Evolutionary conservation across 139 green algal genomes (phyloP), one percentile per base, ranked within the genome.

Genomic region (Micractinium sp.): DNA sequence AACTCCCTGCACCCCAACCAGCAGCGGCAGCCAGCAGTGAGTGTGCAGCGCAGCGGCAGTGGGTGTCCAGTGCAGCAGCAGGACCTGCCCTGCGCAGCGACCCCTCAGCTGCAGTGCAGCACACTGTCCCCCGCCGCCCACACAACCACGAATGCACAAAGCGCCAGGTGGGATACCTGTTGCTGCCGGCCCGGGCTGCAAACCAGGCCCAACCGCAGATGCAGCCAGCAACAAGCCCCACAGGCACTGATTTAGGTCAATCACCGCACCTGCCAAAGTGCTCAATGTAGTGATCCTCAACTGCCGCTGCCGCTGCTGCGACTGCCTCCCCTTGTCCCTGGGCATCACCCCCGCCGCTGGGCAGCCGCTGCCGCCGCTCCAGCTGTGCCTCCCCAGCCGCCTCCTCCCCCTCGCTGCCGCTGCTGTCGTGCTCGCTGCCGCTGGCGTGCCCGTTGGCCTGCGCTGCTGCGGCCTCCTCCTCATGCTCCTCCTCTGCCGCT

Each of bases 261-360:
- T 5, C 47, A 56, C 7, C 71, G 66, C 76, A 85, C 78, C 86
- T 38, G 78, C 80, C 86, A 86, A 90, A 90, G 35, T 90, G 86
- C 9, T 39, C 27, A 3, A 69, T 1, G 39, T 85, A 90, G 39
- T 86, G 78, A 29, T 90, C 86, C 86, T 90, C 77, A 12, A 29
- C 25, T 33, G 86, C 60, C n/a, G 60, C 36, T 27, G 39, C 77
- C 0, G 56, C 31, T 29, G 36, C n/a, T 29, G 61, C 36, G 7
- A 19, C 81, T 60, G 81, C 81, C 33, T 38, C 41, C 15, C 27
- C 56, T 29, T 3, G 81, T 56, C 4, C 61, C 81, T 41, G n/a
- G 47, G 66, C 27, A 25, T 53, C 84, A 2, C 4, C 81, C 13
- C 15, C 13, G 31, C 84, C 29, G 31, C 41, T 53, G 12, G 33